Evolutionary conservation across 2,329 filamentous ascomycete genomes (phyloP).

Genomic region (Chrysoporthe cubensis): DNA sequence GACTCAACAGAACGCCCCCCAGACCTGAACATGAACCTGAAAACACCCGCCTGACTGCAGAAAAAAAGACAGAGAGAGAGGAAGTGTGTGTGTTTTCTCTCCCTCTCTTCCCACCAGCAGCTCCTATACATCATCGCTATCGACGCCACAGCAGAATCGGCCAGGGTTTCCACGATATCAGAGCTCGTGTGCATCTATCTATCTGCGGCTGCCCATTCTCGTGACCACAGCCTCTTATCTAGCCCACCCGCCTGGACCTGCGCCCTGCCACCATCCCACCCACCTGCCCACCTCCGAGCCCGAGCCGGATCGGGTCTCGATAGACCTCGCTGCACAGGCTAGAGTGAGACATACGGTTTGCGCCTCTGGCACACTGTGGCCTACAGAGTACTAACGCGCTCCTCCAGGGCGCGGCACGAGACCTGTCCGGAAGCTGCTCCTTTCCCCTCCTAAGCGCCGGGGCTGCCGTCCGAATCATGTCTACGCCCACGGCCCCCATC

Average conservation of each 20-base stretch:
- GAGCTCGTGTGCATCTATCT: neutral
- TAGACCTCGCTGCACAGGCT: conserved; percentile 8
- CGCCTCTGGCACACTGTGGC: neutral
- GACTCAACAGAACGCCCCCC: too few species aligned
- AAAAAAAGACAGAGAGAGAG: too few species aligned
- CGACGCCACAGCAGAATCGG: too few species aligned
- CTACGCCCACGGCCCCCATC: conserved; percentile 22
- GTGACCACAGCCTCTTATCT: conserved; percentile 8
- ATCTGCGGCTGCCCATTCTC: neutral
- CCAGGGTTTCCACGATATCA: neutral
- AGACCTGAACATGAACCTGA: neutral
- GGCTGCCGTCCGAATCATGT: conserved; percentile 1
- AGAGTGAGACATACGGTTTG: conserved; percentile 1
- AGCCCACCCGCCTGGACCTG: neutral
- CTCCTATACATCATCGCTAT: neutral
- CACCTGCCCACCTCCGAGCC: neutral
- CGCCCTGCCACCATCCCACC: neutral
- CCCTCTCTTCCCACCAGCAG: neutral
- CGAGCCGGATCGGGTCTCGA: neutral
- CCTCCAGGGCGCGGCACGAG: neutral
- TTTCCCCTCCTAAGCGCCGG: neutral
- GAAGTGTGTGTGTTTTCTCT: neutral
- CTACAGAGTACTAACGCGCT: neutral
- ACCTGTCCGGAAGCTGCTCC: neutral
- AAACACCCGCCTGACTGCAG: neutral